Evolutionary conservation across 2,329 filamentous ascomycete species (phyloP).

Genomic region (Hansfordia pulvinata): DNA sequence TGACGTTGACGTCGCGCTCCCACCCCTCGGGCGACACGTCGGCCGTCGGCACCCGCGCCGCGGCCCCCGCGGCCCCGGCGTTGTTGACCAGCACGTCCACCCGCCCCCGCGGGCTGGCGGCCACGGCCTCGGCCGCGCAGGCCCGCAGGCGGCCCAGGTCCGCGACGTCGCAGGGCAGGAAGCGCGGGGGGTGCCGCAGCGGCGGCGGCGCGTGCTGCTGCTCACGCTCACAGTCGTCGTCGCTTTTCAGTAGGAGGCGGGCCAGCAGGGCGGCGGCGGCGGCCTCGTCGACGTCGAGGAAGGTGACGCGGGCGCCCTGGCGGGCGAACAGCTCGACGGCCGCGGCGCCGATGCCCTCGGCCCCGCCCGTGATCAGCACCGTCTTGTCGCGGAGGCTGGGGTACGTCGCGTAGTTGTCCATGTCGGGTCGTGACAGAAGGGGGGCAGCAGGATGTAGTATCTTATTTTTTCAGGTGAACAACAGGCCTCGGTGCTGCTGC

Average conservation of each 20-base stretch:
- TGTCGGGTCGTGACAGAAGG: too few relatives aligned
- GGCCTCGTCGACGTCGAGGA: conserved; percentile 24
- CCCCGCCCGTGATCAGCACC: conserved; percentile 30
- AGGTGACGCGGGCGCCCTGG: conserved; percentile 28
- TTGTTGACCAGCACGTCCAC: conserved; percentile 23
- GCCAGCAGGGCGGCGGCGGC: conserved; percentile 18
- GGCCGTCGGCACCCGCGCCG: conserved; percentile 14
- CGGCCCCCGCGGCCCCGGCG: conserved; percentile 13
- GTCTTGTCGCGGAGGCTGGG: conserved; percentile 24
- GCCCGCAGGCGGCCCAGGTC: conserved; percentile 19
- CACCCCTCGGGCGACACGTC: conserved; percentile 25
- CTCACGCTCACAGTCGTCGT: too few relatives aligned
- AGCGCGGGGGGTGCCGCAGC: conserved; percentile 16
- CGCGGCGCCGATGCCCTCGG: conserved; percentile 30
- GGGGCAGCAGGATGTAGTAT: too few relatives aligned
- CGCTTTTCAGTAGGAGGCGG: too few relatives aligned
- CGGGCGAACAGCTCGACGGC: conserved; percentile 28
- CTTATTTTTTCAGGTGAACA: too few relatives aligned
- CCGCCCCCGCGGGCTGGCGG: conserved; percentile 11
- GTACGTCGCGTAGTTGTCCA: conserved; percentile 20
- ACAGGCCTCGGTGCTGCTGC: too few relatives aligned
- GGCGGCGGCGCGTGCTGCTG: conserved; percentile 6
- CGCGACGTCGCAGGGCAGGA: conserved; percentile 27
- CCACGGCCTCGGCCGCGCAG: conserved; percentile 18
- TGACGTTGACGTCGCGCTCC: conserved; percentile 27